Base-by-base conservation (phyloP, 805 yeast genomes). In the Monosporozyma yasuniensis region DNA sequence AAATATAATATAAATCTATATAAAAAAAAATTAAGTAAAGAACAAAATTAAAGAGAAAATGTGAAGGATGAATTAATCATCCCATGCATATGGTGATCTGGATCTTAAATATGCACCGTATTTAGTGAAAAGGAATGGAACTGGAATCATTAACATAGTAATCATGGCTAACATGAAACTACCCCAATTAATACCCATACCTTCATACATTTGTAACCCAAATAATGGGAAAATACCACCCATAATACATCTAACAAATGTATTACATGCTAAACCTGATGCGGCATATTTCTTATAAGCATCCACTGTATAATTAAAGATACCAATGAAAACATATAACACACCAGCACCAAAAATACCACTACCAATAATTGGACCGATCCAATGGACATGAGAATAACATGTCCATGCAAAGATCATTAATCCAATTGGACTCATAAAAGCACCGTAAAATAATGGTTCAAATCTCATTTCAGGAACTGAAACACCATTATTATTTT, bases 321-420 rank as follows among this genome's bases (percentile, higher is more conserved):
- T 75, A 4, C 87, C 76, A 57, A 83, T 80, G 70, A 85, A 85
- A 10, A 82, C 73, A 60, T 81, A 72, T 38, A 84, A 76, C 43
- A 84, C 76, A 2, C 88, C 83, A 55, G 80, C 74, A 3, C 93
- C 90, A 61, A 84, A 78, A 9, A 88, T 76, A n/a, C 81, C 75
- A 52, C 88, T 90, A 2, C 90, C 80, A 50, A 81, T 74, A 19
- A 79, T 68, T 4, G 93, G 83, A 1, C 76, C 86, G 60, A 83
- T 80, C 88, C 89, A 85, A 61, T 81, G 89, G 10, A 84, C 74
- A 28, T 74, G 61, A 0, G 65, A 49, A 56, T 77, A 76, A 22
- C 81, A 75, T 2, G 88, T 75, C 90, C 93, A 86, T 2, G 81
- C 91, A 53, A 85, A 71, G 78, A 89, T 84, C 71, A 85, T 83